phyloP scores from a whole-genome alignment of 257 asterid genomes.

The Penstemon newberryi region DNA sequence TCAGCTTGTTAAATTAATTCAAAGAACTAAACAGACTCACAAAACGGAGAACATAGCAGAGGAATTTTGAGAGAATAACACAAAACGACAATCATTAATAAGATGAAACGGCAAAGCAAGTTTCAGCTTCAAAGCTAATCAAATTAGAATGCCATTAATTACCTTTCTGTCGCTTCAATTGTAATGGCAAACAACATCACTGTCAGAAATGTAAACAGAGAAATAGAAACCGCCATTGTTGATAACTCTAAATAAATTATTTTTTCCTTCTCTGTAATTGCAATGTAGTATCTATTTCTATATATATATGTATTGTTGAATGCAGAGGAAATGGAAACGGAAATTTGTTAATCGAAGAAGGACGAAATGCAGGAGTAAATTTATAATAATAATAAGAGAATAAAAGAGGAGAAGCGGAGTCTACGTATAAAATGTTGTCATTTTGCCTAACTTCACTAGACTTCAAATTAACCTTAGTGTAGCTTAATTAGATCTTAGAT shows the following conservation, averaged over 20 bases:
- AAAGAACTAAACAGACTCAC: not conserved
- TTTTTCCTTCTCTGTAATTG: slow-evolving; percentile 10
- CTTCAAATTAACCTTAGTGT: slow-evolving; percentile 25
- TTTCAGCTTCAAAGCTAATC: not conserved
- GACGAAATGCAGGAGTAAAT: slow-evolving; percentile 25
- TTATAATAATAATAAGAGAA: slow-evolving; percentile 42
- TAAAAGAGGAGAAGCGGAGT: not conserved
- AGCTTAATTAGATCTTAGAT: slow-evolving; percentile 15
- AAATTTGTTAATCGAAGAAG: slow-evolving; percentile 32
- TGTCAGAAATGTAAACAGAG: slow-evolving; percentile 36
- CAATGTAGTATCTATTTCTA: not conserved
- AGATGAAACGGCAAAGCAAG: not conserved
- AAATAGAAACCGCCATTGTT: slow-evolving; percentile 48
- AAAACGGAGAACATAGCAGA: not conserved
- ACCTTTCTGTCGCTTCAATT: slow-evolving; percentile 41
- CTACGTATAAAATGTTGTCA: slow-evolving; percentile 24
- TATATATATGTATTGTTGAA: not conserved
- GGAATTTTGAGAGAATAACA: not conserved
- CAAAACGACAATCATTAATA: not conserved
- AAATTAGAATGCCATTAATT: slow-evolving; percentile 5
- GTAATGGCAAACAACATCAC: slow-evolving; percentile 36
- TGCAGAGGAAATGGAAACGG: slow-evolving; percentile 23
- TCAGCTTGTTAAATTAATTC: not conserved
- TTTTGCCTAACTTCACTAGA: slow-evolving; percentile 33
- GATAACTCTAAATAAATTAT: not conserved